Base-by-base conservation (phyloP, 176 grass and related monocot genomes). In the Aechmea fasciata region DNA sequence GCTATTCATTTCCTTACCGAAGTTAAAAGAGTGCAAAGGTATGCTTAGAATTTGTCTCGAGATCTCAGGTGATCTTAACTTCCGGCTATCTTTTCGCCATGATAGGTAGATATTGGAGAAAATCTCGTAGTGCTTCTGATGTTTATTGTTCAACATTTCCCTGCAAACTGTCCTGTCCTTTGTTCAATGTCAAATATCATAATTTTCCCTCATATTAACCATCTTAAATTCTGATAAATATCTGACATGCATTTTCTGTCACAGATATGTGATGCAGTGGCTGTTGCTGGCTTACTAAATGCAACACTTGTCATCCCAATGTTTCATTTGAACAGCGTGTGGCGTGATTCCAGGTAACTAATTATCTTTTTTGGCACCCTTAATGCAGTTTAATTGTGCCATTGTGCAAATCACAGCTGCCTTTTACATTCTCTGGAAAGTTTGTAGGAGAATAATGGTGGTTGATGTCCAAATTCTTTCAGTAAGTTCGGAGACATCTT, bases 291-390 rank as follows among this genome's bases (percentile, higher is more conserved):
- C 51, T 69, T 92, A 79, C 76, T 96, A 66, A 96, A 96, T 89
- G 93, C 93, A 71, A 96, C 93, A 65, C 93, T 96, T 78, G 79
- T 92, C 73, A 87, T 66, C 68, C 93, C 93, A 69, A 83, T 72
- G 26, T 90, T 96, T 84, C 93, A 96, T 78, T 74, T 97, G 71
- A 92, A 97, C 52, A 97, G 93, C 11, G 93, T 97, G 75, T 97
- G 89, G 93, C 86, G 79, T 76, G 93, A 97, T 92, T 83, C 86
- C 50, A 92, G 93, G 93, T 97, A 72, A 84, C 50, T 69, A 49
- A 50, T 78, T 49, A 41, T 78, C 28, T 68, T 71, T 71, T 11
- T 10, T 10, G 4, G 12, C 11, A 22, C 12, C 23, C 18, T 75
- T 13, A 2, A 57, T 57, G 4, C n/a, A 1, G 52, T 62, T 75